phyloP scores from a whole-genome alignment of 495 filamentous ascomycete genomes.

The Penicillium herquei region DNA sequence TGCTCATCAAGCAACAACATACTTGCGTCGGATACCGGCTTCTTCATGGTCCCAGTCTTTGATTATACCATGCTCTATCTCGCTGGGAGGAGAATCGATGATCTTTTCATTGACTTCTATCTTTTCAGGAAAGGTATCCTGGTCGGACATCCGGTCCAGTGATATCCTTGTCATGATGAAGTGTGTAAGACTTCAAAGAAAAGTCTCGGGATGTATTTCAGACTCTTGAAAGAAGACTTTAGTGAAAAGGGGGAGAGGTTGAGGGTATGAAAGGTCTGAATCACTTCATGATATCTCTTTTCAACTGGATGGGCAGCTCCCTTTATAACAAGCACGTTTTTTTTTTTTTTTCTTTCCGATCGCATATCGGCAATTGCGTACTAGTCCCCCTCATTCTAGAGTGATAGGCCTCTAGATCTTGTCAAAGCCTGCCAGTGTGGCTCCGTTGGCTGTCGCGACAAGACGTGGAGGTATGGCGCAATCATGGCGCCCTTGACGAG shows the following conservation, averaged over 20 bases:
- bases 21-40: slow-evolving; percentile 30
- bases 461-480: slow-evolving; percentile 23
- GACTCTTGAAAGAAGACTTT: not conserved
- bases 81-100: slow-evolving; percentile 12
- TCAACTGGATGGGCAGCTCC: not conserved
- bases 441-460: slow-evolving; percentile 17
- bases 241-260: not conserved
- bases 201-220: too few species aligned
- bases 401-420: not conserved
- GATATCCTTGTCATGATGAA: not conserved
- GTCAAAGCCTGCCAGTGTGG: not conserved
- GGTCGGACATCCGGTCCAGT: not conserved
- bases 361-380: slow-evolving; percentile 10
- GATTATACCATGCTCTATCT: slow-evolving; percentile 20
- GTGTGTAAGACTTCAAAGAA: not conserved
- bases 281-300: not conserved
- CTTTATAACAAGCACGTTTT: slow-evolving; percentile 3
- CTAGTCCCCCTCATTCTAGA: not conserved
- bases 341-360: not conserved
- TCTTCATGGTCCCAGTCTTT: slow-evolving; percentile 37
- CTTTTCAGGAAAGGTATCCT: slow-evolving; percentile 10
- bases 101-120: slow-evolving; percentile 9
- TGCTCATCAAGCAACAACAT: not conserved
- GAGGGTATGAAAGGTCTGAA: not conserved
- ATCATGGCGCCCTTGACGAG: slow-evolving; percentile 17